These are phyloP conservation scores for Kodamaea sagamina DNA, from an alignment of 805 yeast species.

Conservation along the genomic window DNA sequence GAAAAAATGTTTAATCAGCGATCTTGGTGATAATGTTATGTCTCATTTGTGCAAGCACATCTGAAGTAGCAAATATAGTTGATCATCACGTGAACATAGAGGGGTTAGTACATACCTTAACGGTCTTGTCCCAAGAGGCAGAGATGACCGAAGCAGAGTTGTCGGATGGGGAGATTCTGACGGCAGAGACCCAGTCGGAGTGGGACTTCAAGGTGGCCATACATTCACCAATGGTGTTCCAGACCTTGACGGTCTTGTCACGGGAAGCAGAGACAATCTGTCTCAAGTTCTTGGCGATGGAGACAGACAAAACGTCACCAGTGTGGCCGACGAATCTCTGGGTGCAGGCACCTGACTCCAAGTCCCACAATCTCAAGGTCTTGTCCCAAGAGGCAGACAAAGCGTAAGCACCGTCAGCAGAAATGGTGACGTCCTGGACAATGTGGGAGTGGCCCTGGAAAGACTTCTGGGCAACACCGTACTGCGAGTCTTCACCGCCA, in stretches of 20 bases:
- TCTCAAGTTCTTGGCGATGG: slow-evolving; percentile 94
- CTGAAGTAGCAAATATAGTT: slow-evolving; percentile 99
- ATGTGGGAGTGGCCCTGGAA: slow-evolving; percentile 99
- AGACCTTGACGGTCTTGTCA: slow-evolving; percentile 97
- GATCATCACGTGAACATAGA: slow-evolving; percentile 62
- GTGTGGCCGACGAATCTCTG: slow-evolving; percentile 97
- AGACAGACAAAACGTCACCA: slow-evolving; percentile 95
- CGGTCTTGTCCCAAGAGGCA: slow-evolving; percentile 98
- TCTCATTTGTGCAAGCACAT: slow-evolving; percentile 89
- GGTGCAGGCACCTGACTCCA: slow-evolving; percentile 89
- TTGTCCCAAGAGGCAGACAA: slow-evolving; percentile 99
- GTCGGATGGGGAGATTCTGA: slow-evolving; percentile 91
- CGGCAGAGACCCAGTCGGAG: slow-evolving; percentile 99
- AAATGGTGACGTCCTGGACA: slow-evolving; percentile 95
- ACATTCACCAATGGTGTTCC: slow-evolving; percentile 99
- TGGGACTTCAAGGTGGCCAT: slow-evolving; percentile 92
- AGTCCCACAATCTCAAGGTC: slow-evolving; percentile 98
- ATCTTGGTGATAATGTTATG: slow-evolving; percentile 95
- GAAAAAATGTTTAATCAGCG: slow-evolving; percentile 65
- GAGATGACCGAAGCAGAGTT: slow-evolving; percentile 80
- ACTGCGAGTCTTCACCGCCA: slow-evolving; percentile 88
- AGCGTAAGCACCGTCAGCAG: slow-evolving; percentile 97
- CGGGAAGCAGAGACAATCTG: slow-evolving; percentile 98
- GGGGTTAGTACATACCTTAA: slow-evolving; percentile 81
- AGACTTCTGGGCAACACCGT: slow-evolving; percentile 98